These are phyloP conservation scores for Aspergillus latus DNA, from an alignment of 2,329 filamentous ascomycete genomes.

Conservation along the genomic window DNA sequence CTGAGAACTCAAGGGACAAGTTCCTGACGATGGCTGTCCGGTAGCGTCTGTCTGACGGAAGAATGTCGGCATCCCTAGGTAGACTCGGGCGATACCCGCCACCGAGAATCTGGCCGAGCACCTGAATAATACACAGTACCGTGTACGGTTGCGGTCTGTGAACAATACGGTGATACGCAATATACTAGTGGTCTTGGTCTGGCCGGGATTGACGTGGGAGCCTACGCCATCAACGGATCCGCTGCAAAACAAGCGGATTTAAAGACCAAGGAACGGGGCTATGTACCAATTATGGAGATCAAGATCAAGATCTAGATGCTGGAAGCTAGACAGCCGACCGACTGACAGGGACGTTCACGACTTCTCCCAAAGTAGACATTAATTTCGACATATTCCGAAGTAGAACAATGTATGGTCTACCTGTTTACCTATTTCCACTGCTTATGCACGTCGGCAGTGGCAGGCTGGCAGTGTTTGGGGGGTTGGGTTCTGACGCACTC, in stretches of 20 bases:
- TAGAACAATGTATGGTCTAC: too few species aligned
- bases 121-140: background rate
- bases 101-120: background rate
- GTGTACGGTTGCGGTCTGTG: too few species aligned
- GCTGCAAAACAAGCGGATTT: background rate
- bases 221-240: background rate
- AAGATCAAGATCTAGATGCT: background rate
- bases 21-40: background rate
- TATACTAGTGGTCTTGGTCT: background rate
- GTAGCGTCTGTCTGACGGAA: background rate
- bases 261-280: background rate
- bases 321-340: background rate
- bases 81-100: background rate
- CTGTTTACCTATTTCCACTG: too few species aligned
- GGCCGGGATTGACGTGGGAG: background rate
- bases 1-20: background rate
- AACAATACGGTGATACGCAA: background rate
- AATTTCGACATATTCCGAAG: too few species aligned
- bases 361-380: too few species aligned
- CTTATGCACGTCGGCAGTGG: background rate
- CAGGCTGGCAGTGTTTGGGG: background rate
- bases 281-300: background rate
- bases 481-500: background rate
- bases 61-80: slow-evolving; percentile 1
- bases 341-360: background rate